Conservation (phyloP, 2,329 filamentous ascomycete species). For the Emericellopsis atlantica region DNA sequence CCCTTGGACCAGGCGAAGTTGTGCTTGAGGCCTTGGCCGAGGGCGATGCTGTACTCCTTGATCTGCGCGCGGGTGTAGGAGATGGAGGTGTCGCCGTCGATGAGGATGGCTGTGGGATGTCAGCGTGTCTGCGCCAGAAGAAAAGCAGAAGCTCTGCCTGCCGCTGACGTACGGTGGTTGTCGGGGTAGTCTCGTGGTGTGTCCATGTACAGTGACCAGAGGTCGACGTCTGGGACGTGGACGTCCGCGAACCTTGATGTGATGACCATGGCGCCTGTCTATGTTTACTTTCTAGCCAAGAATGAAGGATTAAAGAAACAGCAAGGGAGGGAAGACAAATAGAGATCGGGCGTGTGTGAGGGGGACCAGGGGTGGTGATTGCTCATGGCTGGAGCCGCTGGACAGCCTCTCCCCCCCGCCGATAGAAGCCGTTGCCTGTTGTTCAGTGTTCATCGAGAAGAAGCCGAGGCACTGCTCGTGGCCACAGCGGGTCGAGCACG, state of each 20-base stretch:
- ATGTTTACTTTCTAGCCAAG: no score
- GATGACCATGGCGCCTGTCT: conserved; percentile 47
- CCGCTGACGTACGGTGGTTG: conserved; percentile 49
- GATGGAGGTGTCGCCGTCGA: conserved; percentile 57
- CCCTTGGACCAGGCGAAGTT: conserved; percentile 69
- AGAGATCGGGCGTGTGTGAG: no score
- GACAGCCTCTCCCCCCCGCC: no score
- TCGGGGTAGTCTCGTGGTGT: conserved; percentile 55
- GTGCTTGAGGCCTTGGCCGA: conserved; percentile 67
- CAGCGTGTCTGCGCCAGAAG: not conserved
- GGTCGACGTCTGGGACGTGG: conserved; percentile 59
- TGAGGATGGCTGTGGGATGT: conserved; percentile 53
- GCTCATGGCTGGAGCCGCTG: no score
- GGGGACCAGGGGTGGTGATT: no score
- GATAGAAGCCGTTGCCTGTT: no score
- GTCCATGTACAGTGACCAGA: conserved; percentile 73
- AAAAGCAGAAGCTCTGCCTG: no score
- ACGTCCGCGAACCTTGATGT: conserved; percentile 52
- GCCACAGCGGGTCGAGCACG: no score
- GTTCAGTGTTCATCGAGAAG: no score
- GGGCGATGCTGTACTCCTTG: conserved; percentile 53
- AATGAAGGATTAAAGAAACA: no score
- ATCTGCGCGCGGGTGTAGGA: conserved; percentile 60
- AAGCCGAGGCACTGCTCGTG: no score
- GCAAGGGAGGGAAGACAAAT: no score